Conservation (phyloP, 1,139 yeast genomes). For the Nakaseomyces uthaithaninus region DNA sequence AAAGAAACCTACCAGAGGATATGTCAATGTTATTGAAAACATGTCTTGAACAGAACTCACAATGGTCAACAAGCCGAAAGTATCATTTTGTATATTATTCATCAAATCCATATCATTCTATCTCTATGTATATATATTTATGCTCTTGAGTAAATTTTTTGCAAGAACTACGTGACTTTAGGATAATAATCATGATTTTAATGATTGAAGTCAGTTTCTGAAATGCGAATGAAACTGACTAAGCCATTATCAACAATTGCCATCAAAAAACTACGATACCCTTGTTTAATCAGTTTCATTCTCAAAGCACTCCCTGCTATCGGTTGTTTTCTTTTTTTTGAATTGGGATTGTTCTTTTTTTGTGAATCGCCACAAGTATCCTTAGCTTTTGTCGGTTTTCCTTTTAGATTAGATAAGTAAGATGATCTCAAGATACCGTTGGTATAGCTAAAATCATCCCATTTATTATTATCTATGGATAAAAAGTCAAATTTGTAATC, state of each 20-base stretch:
- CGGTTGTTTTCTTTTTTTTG: constrained; percentile 23
- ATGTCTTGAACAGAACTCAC: not conserved
- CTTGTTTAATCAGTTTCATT: constrained; percentile 36
- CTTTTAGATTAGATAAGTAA: constrained; percentile 19
- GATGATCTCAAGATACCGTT: constrained; percentile 25
- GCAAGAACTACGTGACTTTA: too few relatives aligned
- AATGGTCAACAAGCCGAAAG: not conserved
- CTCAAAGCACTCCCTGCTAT: constrained; percentile 19
- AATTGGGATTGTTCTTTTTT: constrained; percentile 30
- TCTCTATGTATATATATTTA: too few relatives aligned
- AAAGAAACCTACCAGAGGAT: constrained; percentile 58
- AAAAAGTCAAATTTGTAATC: constrained; percentile 28
- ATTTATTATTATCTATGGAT: constrained; percentile 17
- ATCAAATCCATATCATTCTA: too few relatives aligned
- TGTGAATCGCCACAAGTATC: constrained; percentile 13
- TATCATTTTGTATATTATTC: not conserved
- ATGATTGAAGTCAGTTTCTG: constrained; percentile 51
- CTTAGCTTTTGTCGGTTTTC: constrained; percentile 21
- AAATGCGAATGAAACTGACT: constrained; percentile 53
- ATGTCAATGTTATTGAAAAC: constrained; percentile 64
- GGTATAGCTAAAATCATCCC: constrained; percentile 23
- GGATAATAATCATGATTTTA: too few relatives aligned
- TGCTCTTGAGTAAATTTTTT: too few relatives aligned
- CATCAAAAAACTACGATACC: constrained; percentile 46
- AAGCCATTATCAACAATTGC: constrained; percentile 70